phyloP scores from a whole-genome alignment of 768 basidiomycete species.

The Trametes elegans region DNA sequence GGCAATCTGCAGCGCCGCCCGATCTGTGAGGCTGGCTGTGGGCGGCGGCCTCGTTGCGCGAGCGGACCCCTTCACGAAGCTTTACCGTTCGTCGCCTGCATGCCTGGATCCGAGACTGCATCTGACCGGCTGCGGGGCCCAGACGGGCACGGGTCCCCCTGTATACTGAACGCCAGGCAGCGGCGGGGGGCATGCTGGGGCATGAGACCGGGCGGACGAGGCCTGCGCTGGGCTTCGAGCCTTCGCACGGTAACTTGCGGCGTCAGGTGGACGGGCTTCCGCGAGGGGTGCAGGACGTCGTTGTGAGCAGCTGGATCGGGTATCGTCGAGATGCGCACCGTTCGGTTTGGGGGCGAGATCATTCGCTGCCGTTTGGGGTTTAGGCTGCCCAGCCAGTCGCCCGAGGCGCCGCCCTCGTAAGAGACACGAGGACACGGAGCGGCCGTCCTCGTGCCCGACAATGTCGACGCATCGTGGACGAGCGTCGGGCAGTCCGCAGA shows the following conservation, averaged over 20 bases:
- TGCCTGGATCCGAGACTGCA: constrained; percentile 15
- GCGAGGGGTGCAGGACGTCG: constrained; percentile 1
- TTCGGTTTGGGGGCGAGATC: constrained; percentile 14
- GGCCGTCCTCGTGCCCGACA: background rate
- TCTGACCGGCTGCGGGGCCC: constrained; percentile 5
- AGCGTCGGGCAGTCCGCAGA: background rate
- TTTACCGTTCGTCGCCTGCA: constrained; percentile 8
- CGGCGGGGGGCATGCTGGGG: background rate
- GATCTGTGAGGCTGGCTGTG: constrained; percentile 3
- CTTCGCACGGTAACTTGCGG: constrained; percentile 17
- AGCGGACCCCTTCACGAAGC: constrained; percentile 7
- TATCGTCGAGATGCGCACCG: constrained; percentile 7
- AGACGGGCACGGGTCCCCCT: background rate
- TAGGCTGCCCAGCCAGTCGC: constrained; percentile 16
- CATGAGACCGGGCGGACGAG: constrained; percentile 9
- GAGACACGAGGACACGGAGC: constrained; percentile 9
- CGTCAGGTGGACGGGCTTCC: constrained; percentile 12
- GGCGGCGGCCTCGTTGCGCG: constrained; percentile 2
- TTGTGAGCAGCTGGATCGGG: constrained; percentile 5
- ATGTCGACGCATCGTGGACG: background rate
- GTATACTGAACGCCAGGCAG: background rate
- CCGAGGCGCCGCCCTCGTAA: background rate
- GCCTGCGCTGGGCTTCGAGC: constrained; percentile 4
- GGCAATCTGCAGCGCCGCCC: constrained; percentile 22
- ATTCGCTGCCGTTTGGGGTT: constrained; percentile 13